Conservation (phyloP, 306 rosid species). For the Calophaca sinica region DNA sequence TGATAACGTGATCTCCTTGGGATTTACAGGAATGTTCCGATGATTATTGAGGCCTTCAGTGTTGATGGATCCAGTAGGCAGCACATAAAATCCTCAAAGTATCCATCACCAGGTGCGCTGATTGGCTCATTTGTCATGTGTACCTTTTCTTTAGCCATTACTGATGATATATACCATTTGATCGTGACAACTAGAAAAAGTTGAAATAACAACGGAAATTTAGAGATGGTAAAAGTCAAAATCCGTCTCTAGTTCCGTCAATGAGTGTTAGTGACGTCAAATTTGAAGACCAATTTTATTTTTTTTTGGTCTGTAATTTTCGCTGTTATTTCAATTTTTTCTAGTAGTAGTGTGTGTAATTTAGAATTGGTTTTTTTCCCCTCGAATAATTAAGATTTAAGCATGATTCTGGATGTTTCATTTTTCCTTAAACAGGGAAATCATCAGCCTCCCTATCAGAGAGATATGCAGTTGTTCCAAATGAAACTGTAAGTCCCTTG, state of each 20-base stretch:
- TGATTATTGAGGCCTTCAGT: constrained; percentile 73
- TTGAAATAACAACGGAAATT: no score
- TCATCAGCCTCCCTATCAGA: constrained; percentile 64
- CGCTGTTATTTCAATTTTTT: no score
- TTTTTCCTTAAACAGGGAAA: constrained; percentile 60
- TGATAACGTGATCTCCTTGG: constrained; percentile 40
- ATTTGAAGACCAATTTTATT: no score
- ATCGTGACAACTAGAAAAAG: neutral
- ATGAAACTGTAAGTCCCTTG: constrained; percentile 74
- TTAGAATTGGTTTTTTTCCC: neutral
- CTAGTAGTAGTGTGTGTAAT: neutral
- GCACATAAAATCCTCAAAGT: constrained; percentile 68
- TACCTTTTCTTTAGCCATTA: constrained; percentile 24
- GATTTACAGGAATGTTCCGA: constrained; percentile 76
- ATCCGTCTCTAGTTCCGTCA: no score
- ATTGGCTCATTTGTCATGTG: neutral
- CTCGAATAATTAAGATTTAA: neutral
- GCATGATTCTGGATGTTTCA: constrained; percentile 4
- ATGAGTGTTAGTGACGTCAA: no score
- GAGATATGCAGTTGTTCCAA: constrained; percentile 93
- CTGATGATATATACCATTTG: neutral
- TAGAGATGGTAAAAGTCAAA: no score
- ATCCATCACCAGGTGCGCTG: constrained; percentile 69
- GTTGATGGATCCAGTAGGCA: no score
- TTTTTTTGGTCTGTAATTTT: no score